Conservation (phyloP, 2,329 filamentous ascomycete species). For the Pseudogymnoascus sp. region DNA sequence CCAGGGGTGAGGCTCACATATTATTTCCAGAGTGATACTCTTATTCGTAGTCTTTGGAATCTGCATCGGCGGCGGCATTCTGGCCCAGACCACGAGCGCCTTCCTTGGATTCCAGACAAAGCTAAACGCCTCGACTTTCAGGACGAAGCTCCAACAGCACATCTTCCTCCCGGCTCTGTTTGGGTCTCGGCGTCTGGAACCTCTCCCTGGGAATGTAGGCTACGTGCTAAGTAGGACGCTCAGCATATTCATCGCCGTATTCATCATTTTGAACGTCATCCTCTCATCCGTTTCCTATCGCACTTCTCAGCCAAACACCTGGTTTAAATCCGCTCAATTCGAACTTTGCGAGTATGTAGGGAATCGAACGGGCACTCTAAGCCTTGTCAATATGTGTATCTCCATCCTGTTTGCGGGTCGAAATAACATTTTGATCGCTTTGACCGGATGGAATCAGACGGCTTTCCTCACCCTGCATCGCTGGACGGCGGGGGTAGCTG, state of each 20-base stretch:
- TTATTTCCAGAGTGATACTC: conserved; percentile 15
- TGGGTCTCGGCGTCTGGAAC: background rate
- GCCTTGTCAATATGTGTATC: conserved; percentile 16
- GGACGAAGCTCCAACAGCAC: conserved; percentile 11
- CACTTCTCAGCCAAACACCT: conserved; percentile 10
- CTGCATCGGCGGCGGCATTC: conserved; percentile 16
- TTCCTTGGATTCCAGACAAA: conserved; percentile 12
- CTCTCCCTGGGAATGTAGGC: conserved; percentile 14
- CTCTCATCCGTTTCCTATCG: conserved; percentile 11
- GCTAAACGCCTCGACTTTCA: conserved; percentile 10
- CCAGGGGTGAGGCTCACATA: background rate
- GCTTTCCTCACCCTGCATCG: conserved; percentile 30
- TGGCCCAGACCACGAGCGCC: conserved; percentile 13
- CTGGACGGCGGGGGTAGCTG: conserved; percentile 40
- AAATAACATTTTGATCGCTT: conserved; percentile 19
- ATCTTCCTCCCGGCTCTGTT: background rate
- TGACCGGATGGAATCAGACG: conserved; percentile 11
- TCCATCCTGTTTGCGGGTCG: conserved; percentile 17
- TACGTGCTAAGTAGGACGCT: conserved; percentile 18
- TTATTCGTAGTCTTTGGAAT: conserved; percentile 19
- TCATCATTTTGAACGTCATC: conserved; percentile 14
- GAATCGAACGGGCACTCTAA: conserved; percentile 17
- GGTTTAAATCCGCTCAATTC: conserved; percentile 1
- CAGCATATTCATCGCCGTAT: conserved; percentile 11
- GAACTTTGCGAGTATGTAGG: conserved; percentile 13